A percentile compares a stretch with the other conserved stretches of the same genome.
Evolutionary conservation across 306 rosid genomes (phyloP).

Genomic region (Biancaea sappan): DNA sequence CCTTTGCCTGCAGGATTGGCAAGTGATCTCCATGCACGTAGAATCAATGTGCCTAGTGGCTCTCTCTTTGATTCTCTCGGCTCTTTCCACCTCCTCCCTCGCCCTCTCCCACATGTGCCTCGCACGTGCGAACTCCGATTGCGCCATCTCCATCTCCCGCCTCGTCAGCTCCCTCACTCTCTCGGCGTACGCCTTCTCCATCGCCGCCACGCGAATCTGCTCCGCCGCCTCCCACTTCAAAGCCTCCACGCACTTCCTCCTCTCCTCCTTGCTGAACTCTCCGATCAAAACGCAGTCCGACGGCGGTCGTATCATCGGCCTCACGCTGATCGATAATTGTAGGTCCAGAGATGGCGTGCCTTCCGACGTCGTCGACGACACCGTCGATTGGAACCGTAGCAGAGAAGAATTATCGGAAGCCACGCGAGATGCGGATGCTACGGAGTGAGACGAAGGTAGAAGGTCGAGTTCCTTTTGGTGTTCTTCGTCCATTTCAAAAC

Average conservation of each 20-base stretch:
- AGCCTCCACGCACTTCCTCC: constrained; percentile 56
- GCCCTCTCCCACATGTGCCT: constrained; percentile 97
- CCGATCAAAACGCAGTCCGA: constrained; percentile 32
- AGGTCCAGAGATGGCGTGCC: constrained; percentile 64
- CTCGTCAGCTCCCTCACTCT: constrained; percentile 79
- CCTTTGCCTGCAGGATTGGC: constrained; percentile 95
- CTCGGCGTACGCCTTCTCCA: constrained; percentile 96
- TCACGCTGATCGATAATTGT: constrained; percentile 78
- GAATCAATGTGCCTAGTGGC: constrained; percentile 65
- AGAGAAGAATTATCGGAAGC: constrained; percentile 41
- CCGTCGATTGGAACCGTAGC: constrained; percentile 53
- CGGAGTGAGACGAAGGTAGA: constrained; percentile 60
- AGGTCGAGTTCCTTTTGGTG: constrained; percentile 81
- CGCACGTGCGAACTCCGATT: constrained; percentile 85
- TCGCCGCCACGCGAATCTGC: constrained; percentile 87
- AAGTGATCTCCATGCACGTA: constrained; percentile 96
- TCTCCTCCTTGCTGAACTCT: background rate
- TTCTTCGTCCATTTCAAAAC: constrained; percentile 63
- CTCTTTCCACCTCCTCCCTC: constrained; percentile 77
- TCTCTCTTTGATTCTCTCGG: constrained; percentile 79
- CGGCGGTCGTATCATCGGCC: constrained; percentile 40
- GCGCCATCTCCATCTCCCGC: constrained; percentile 96
- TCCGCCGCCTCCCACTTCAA: constrained; percentile 95
- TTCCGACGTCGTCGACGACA: constrained; percentile 44
- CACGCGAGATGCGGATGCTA: background rate